Percentiles rank a stretch among this genome's conserved stretches.
Evolutionary conservation across 148 eudicot genomes (phyloP).

Genomic region (Amaranthus cruentus): DNA sequence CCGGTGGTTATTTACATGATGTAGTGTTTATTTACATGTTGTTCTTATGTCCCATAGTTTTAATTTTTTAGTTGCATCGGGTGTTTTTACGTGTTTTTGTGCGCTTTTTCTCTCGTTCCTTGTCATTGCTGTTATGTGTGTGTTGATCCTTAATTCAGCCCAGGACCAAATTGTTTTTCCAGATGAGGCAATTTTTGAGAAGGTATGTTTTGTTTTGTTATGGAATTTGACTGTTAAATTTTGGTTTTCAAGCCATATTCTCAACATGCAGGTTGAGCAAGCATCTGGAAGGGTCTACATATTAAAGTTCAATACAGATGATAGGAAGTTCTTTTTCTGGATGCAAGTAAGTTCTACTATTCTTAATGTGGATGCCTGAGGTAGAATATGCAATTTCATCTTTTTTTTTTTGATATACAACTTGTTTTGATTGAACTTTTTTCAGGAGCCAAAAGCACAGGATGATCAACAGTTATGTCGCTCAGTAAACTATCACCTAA

Average conservation of each 20-base stretch:
- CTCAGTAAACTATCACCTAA: constrained; percentile 72
- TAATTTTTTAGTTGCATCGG: background rate
- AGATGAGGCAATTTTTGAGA: constrained; percentile 84
- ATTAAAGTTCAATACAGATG: constrained; percentile 88
- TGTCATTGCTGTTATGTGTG: constrained; percentile 7
- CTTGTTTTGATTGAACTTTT: constrained; percentile 16
- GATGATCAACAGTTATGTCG: constrained; percentile 60
- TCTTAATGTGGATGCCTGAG: background rate
- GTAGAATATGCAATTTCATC: background rate
- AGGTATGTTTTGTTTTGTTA: constrained; percentile 40
- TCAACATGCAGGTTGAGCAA: constrained; percentile 62
- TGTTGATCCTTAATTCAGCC: constrained; percentile 41
- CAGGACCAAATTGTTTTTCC: constrained; percentile 96
- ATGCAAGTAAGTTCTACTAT: constrained; percentile 59
- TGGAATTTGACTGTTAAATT: background rate
- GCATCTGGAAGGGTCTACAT: constrained; percentile 90
- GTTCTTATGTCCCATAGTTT: background rate
- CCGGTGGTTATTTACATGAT: background rate
- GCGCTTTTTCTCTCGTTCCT: background rate
- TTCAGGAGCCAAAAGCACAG: constrained; percentile 74
- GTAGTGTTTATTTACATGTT: background rate
- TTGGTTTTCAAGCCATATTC: constrained; percentile 2
- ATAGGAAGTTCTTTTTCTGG: constrained; percentile 93
- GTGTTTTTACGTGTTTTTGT: background rate
- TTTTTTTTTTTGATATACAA: background rate